Conservation (phyloP, 2,329 filamentous ascomycete species). For the Biscogniauxia marginata region DNA sequence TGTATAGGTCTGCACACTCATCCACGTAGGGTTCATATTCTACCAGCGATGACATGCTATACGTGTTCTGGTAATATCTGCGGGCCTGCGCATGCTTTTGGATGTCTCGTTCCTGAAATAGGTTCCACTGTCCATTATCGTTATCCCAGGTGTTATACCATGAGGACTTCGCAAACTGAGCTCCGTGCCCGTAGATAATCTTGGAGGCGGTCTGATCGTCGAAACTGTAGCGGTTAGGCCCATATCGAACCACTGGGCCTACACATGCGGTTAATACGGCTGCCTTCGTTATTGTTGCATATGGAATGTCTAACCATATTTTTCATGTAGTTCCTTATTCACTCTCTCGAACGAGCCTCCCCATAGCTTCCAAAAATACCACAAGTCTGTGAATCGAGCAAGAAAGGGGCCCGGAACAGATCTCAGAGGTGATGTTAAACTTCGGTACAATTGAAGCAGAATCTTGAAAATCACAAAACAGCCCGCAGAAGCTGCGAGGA, state of each 20-base stretch:
- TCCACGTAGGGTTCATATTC: constrained; percentile 34
- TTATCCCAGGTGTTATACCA: constrained; percentile 29
- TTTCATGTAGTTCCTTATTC: constrained; percentile 31
- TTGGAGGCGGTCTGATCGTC: constrained; percentile 40
- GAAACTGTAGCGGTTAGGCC: constrained; percentile 46
- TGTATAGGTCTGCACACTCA: constrained; percentile 28
- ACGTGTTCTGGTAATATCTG: constrained; percentile 27
- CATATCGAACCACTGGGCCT: constrained; percentile 43
- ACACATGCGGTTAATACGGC: not conserved
- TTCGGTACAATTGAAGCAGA: not conserved
- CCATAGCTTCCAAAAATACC: constrained; percentile 28
- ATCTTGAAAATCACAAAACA: not conserved
- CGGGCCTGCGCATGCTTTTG: constrained; percentile 25
- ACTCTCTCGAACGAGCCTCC: constrained; percentile 28
- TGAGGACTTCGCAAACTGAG: constrained; percentile 30
- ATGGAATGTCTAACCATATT: constrained; percentile 24
- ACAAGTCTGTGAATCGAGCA: constrained; percentile 28
- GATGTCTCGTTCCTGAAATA: constrained; percentile 30
- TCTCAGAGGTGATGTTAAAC: constrained; percentile 22
- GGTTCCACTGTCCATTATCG: constrained; percentile 18
- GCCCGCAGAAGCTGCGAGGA: not conserved
- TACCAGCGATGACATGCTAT: constrained; percentile 32
- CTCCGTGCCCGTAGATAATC: constrained; percentile 40
- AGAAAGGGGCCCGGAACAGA: constrained; percentile 28
- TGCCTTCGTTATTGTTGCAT: no score